phyloP scores from a whole-genome alignment of 768 basidiomycete genomes.

The Leccinellum rugosiceps region DNA sequence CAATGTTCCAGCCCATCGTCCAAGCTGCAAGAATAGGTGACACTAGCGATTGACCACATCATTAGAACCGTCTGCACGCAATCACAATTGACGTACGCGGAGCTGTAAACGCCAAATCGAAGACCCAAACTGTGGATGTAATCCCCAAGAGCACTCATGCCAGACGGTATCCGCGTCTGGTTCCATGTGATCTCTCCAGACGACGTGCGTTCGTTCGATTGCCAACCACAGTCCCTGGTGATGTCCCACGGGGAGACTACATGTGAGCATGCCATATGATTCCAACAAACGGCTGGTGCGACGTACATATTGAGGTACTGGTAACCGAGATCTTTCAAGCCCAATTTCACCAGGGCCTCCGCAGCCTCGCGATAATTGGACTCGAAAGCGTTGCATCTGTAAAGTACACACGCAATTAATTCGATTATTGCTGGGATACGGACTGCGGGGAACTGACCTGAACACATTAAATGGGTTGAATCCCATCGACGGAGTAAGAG shows the following conservation, averaged over 20 bases:
- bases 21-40: slow-evolving; percentile 1
- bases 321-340: slow-evolving; percentile 7
- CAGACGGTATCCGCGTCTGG: slow-evolving; percentile 7
- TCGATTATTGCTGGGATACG: not conserved
- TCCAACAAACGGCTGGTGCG: not conserved
- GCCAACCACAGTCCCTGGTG: slow-evolving; percentile 14
- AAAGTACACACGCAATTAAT: not conserved
- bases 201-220: not conserved
- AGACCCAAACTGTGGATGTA: slow-evolving; percentile 10
- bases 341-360: not conserved
- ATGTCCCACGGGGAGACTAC: not conserved
- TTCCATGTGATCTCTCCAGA: slow-evolving; percentile 8
- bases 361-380: slow-evolving; percentile 4
- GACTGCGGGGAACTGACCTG: not conserved
- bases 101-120: slow-evolving; percentile 7
- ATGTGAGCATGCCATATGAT: not conserved
- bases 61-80: not conserved
- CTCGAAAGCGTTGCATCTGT: slow-evolving; percentile 8
- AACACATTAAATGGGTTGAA: slow-evolving; percentile 14
- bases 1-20: not conserved
- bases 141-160: slow-evolving; percentile 9
- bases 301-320: slow-evolving; percentile 11
- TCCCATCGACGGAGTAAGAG: slow-evolving; percentile 11
- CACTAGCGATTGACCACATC: not conserved
- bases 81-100: slow-evolving; percentile 3